Conservation (phyloP, 2,329 filamentous ascomycete species). For the Colletotrichum coccodes region DNA sequence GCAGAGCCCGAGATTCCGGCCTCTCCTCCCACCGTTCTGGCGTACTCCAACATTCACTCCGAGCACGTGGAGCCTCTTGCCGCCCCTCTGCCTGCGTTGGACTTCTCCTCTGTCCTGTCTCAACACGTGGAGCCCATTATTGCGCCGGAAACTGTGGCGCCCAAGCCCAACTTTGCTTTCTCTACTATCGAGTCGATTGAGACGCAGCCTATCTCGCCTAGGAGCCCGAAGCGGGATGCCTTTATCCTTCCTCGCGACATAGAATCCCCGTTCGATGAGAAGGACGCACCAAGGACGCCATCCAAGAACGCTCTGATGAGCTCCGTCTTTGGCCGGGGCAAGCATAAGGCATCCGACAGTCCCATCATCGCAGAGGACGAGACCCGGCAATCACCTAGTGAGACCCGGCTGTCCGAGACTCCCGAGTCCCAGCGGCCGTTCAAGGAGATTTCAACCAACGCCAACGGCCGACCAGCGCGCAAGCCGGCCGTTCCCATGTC, state of each 20-base stretch:
- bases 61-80: constrained; percentile 52
- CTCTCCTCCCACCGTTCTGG: constrained; percentile 38
- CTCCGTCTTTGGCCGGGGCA: constrained; percentile 57
- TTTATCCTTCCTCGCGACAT: constrained; percentile 65
- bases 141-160: constrained; percentile 33
- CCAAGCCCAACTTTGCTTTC: constrained; percentile 49
- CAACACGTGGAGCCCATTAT: constrained; percentile 52
- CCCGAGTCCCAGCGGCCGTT: constrained; percentile 69
- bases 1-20: constrained; percentile 41
- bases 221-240: constrained; percentile 64
- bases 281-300: constrained; percentile 49
- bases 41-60: constrained; percentile 52
- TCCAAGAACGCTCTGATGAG: constrained; percentile 50
- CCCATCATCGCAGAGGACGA: constrained; percentile 73
- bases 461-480: constrained; percentile 50
- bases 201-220: constrained; percentile 56
- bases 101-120: constrained; percentile 48
- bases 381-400: constrained; percentile 63
- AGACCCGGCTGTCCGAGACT: constrained; percentile 52
- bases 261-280: constrained; percentile 41
- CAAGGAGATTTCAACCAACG: constrained; percentile 71
- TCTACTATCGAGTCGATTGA: constrained; percentile 57
- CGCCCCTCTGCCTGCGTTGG: constrained; percentile 42
- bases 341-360: constrained; percentile 47
- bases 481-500: constrained; percentile 57